Base-by-base conservation (phyloP, 805 yeast species). In the Danielia reshetovae region DNA sequence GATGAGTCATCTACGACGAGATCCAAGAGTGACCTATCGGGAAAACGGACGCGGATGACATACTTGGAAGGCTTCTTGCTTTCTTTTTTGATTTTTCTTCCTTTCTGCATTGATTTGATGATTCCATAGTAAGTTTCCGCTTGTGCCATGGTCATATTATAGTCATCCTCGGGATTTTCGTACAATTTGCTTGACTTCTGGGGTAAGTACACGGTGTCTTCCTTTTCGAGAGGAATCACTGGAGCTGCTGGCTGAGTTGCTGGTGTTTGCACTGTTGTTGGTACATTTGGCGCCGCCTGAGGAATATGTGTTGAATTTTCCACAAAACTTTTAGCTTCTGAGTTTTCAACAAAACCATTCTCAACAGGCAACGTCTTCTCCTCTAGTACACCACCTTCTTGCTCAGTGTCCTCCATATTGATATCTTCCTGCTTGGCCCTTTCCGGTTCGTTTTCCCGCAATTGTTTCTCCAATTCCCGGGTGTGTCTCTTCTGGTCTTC, bases 161-260 rank as follows among this genome's bases (percentile, higher is more conserved):
- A 67, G 41, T 67, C 72, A 24, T 56, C 61, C 12, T 65, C 70
- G 3, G 70, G 70, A 38, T 66, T 67, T 15, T 65, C 68, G 36
- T 65, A 67, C 2, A 38, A 7, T 8, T 18, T 18, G 9, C 34
- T 29, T 16, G 32, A 24, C 6, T 23, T 24, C 28, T 29, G 35
- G 7, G 51, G 47, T 2, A 36, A 29, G 15, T 46, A 46, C 7
- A 39, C 35, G 8, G 48, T 43, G 27, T 46, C 51, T 7, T 34
- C 24, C 4, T 16, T 27, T 12, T 38, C 43, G 13, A 10, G 35
- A 3, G 38, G 41, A 42, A 30, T n/a, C n/a, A 19, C 38, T 36
- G 37, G 3, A 15, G 29, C 16, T n/a, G 14, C 15, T 4, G 8
- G 23, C 11, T 27, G 30, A 4, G 23, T 11, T 5, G 7, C 7